A percentile compares a stretch with the other conserved stretches of the same genome.
phyloP scores from a whole-genome alignment of 805 yeast genomes.

The Hanseniaspora pseudoguilliermondii region DNA sequence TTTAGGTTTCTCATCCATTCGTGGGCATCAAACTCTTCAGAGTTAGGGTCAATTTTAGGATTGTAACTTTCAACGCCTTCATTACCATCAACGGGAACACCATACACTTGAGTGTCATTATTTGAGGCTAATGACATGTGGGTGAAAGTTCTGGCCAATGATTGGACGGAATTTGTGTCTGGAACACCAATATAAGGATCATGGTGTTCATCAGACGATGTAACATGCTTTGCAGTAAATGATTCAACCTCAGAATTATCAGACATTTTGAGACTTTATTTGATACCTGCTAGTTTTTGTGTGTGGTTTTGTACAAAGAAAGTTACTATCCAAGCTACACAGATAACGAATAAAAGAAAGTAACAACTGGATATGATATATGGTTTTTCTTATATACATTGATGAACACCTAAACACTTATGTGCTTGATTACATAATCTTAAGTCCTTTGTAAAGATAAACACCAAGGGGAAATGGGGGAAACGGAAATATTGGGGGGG shows the following conservation, averaged over 20 bases:
- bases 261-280: constrained; percentile 1
- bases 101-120: background rate
- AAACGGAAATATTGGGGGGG: no score
- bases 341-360: no score
- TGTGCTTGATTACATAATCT: no score
- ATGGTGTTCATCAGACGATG: background rate
- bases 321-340: no score
- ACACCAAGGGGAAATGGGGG: no score
- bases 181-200: background rate
- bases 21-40: constrained; percentile 46
- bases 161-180: constrained; percentile 2
- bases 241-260: constrained; percentile 11
- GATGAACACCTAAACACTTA: no score
- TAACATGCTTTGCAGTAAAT: background rate
- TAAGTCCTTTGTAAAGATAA: no score
- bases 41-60: constrained; percentile 44
- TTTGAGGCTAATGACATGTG: constrained; percentile 4
- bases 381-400: no score
- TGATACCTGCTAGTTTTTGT: no score
- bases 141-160: constrained; percentile 9
- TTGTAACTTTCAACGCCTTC: constrained; percentile 18
- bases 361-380: no score
- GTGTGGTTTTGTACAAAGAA: no score
- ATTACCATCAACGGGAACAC: constrained; percentile 7
- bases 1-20: constrained; percentile 58